These are phyloP conservation scores for Pichia phayaonensis DNA, from an alignment of 805 yeast genomes.

Conservation along the genomic window DNA sequence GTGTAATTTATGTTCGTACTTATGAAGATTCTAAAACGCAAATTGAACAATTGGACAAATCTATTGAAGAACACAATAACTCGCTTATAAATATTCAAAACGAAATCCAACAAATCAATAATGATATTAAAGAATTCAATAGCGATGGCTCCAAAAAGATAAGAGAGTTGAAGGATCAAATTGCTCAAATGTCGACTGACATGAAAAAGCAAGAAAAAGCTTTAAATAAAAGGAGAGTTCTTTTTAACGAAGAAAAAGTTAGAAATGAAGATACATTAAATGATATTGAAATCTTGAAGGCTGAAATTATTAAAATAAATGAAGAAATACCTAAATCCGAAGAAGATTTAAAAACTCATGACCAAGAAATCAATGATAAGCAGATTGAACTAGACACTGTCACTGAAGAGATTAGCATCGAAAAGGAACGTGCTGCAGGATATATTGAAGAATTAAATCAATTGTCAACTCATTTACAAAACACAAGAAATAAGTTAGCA, in stretches of 20 bases:
- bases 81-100: constrained; percentile 32
- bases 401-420: constrained; percentile 38
- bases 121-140: constrained; percentile 76
- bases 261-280: constrained; percentile 59
- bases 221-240: constrained; percentile 41
- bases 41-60: constrained; percentile 37
- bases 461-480: constrained; percentile 37
- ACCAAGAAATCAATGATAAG: constrained; percentile 24
- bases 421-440: constrained; percentile 54
- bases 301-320: constrained; percentile 33
- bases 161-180: constrained; percentile 50
- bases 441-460: constrained; percentile 72
- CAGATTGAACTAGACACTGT: constrained; percentile 22
- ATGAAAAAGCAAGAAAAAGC: constrained; percentile 30
- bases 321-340: constrained; percentile 30
- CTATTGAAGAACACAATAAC: constrained; percentile 35
- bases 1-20: constrained; percentile 47
- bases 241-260: constrained; percentile 56
- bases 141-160: constrained; percentile 75
- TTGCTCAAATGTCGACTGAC: constrained; percentile 33
- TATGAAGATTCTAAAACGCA: constrained; percentile 6
- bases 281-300: constrained; percentile 44
- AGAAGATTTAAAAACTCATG: constrained; percentile 19
- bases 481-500: constrained; percentile 41
- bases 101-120: constrained; percentile 51